A percentile compares a stretch with the other conserved stretches of the same genome.
Conservation (phyloP, 164 flowering plant species). For the Santalum album region DNA sequence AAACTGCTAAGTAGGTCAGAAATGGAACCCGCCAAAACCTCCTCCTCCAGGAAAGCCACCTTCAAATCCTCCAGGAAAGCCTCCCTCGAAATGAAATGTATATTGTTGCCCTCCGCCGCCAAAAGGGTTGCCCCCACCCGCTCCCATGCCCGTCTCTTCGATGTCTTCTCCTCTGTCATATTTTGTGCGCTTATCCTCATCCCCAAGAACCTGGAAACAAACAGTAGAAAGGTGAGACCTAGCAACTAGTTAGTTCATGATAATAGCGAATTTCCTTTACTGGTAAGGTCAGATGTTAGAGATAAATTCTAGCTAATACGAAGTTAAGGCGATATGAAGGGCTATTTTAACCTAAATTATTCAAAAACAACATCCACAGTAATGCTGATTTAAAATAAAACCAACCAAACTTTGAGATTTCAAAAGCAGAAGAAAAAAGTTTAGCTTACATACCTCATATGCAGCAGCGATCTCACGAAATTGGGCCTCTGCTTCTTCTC, state of each 20-base stretch:
- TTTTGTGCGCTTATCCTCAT: constrained; percentile 81
- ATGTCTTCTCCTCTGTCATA: constrained; percentile 90
- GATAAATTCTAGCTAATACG: too few relatives aligned
- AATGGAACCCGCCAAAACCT: constrained; percentile 17
- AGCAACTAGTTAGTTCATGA: too few relatives aligned
- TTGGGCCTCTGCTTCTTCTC: constrained; percentile 86
- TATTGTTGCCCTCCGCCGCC: constrained; percentile 78
- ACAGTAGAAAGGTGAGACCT: not conserved
- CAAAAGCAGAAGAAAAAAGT: too few relatives aligned
- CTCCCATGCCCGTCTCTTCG: constrained; percentile 73
- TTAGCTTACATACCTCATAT: constrained; percentile 60
- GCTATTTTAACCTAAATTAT: too few relatives aligned
- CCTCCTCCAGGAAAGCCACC: constrained; percentile 58
- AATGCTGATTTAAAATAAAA: too few relatives aligned
- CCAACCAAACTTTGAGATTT: too few relatives aligned
- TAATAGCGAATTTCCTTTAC: too few relatives aligned
- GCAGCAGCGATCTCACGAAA: constrained; percentile 97
- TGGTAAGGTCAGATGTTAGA: too few relatives aligned
- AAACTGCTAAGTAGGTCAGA: constrained; percentile 37
- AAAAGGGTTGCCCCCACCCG: constrained; percentile 46
- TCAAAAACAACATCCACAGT: too few relatives aligned
- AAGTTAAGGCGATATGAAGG: too few relatives aligned
- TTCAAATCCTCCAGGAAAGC: not conserved
- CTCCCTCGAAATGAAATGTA: constrained; percentile 68
- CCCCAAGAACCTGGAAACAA: constrained; percentile 59